Base-by-base conservation (phyloP, 1,284 basidiomycete genomes). In the Mycena sp. region DNA sequence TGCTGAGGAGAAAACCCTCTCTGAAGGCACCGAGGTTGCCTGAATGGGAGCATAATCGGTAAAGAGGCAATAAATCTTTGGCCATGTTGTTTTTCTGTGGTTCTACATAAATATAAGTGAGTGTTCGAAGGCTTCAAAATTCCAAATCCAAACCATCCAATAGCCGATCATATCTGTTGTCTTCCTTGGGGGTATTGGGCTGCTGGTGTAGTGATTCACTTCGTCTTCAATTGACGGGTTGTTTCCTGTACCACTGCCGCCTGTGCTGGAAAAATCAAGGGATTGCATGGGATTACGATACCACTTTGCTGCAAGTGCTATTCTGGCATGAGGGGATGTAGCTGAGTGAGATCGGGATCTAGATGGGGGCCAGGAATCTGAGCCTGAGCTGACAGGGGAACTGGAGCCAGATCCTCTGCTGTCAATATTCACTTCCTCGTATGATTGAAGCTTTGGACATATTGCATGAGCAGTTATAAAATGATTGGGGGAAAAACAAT, bases 41-140 rank as follows among this genome's bases (percentile, higher is more conserved):
- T 54, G 52, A 21, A 55, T 45, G 19, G 53, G 41, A 23, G 53
- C 41, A 28, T 55, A 55, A 45, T 55, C 41, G 9, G 43, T 16
- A 32, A 55, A 55, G 30, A 55, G 53, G 29, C 43, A 41, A n/a
- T 55, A 55, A 55, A 55, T 55, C 17, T 29, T 44, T 25, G 53
- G 53, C 53, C 41, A 55, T 11, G 30, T 55, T 46, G 2, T 11
- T 40, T 25, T 40, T n/a, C 49, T 35, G 35, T 50, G 48, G 16
- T 50, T 50, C 32, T 51, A n/a, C 10, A 25, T 17, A 37, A 26
- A 38, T 14, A 51, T 38, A 40, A 38, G 32, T 40, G 37, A 38
- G 37, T 23, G 35, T 49, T 30, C 14, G 32, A 38, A 26, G 49
- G 19, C 21, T 45, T 45, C 29, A 32, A 32, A 30, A 38, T n/a